Evolutionary conservation across 2,329 filamentous ascomycete genomes (phyloP).

Genomic region (Fusarium bulbicola): DNA sequence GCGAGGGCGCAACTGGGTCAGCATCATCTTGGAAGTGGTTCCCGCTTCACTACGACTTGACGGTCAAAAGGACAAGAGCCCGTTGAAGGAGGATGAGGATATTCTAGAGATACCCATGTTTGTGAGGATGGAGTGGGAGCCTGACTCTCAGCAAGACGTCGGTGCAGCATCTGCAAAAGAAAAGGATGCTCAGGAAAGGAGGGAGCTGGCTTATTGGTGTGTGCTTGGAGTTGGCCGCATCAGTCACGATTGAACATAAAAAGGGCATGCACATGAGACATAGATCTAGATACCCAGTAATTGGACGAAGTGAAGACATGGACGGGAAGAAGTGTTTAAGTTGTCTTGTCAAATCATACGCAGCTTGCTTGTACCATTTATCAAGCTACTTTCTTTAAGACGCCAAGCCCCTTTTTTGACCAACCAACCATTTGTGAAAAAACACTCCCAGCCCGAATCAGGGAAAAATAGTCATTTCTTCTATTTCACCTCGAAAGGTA

Average conservation of each 20-base stretch:
- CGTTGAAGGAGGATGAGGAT: conserved; percentile 67
- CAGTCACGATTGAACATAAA: conserved; percentile 53
- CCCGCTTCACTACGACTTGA: conserved; percentile 64
- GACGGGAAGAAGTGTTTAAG: conserved; percentile 44
- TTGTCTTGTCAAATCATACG: conserved; percentile 52
- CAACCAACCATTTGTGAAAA: conserved; percentile 50
- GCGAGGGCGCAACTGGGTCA: conserved; percentile 91
- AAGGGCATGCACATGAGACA: conserved; percentile 27
- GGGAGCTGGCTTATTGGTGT: conserved; percentile 95
- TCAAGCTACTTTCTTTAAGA: conserved; percentile 61
- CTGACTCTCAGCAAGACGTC: conserved; percentile 72
- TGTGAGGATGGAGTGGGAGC: conserved; percentile 90
- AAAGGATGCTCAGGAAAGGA: conserved; percentile 76
- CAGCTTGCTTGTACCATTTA: conserved; percentile 57
- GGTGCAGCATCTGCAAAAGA: conserved; percentile 62
- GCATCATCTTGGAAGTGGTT: conserved; percentile 90
- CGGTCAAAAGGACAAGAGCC: conserved; percentile 52
- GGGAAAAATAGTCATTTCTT: conserved; percentile 18
- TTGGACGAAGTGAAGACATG: conserved; percentile 38
- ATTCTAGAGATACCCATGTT: conserved; percentile 91
- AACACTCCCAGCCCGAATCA: conserved; percentile 45
- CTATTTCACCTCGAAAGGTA: conserved; percentile 27
- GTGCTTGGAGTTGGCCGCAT: conserved; percentile 90
- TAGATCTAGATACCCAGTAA: conserved; percentile 54
- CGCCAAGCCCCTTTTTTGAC: conserved; percentile 59